Percentiles rank a stretch among this genome's conserved stretches.
These are phyloP conservation scores for Plasmodium adleri DNA, from an alignment of 169 alveolate species.

Conservation along the genomic window DNA sequence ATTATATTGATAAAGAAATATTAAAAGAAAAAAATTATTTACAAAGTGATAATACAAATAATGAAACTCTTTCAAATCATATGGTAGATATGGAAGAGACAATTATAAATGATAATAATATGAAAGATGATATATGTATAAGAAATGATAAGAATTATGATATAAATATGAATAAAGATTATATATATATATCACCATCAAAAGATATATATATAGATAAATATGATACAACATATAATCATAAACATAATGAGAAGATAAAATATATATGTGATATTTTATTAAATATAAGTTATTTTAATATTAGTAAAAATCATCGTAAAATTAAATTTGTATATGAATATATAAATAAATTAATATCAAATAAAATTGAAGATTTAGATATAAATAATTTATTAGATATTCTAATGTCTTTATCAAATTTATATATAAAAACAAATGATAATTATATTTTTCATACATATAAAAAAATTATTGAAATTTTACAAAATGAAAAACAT, in stretches of 20 bases:
- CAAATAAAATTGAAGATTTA: background rate
- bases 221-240: background rate
- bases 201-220: slow-evolving; percentile 5
- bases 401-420: slow-evolving; percentile 43
- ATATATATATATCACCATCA: slow-evolving; percentile 40
- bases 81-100: background rate
- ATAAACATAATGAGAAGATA: background rate
- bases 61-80: background rate
- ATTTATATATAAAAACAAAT: slow-evolving; percentile 34
- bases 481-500: slow-evolving; percentile 13
- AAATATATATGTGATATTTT: slow-evolving; percentile 31
- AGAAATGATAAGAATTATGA: background rate
- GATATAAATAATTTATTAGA: slow-evolving; percentile 5
- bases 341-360: slow-evolving; percentile 28
- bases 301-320: slow-evolving; percentile 53
- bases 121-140: background rate
- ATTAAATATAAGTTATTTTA: slow-evolving; percentile 48
- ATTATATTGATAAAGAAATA: slow-evolving; percentile 20
- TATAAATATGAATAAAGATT: slow-evolving; percentile 54
- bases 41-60: background rate
- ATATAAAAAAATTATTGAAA: slow-evolving; percentile 18
- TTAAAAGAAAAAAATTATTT: background rate
- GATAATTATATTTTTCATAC: slow-evolving; percentile 62
- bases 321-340: slow-evolving; percentile 48
- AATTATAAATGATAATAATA: background rate